Base-by-base conservation (phyloP, 2,329 filamentous ascomycete species). In the Xylogone sp. region DNA sequence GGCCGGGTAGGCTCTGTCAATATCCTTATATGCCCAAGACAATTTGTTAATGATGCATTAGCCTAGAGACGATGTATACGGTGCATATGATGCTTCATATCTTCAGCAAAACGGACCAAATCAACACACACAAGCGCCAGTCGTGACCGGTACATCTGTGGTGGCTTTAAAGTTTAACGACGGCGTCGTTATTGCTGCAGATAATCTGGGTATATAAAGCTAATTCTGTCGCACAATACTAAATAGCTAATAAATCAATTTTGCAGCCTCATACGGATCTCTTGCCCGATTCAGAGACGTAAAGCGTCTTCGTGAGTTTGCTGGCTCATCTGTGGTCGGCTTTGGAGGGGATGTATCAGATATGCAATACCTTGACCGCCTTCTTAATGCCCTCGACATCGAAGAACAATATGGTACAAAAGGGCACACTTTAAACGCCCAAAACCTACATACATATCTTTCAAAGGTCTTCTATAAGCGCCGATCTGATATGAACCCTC, bases 41-140 rank as follows among this genome's bases (percentile, higher is more conserved):
- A 58, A 44, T 54, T 59, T 56, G 63, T 71, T 75, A 69, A 75
- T 65, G 44, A 45, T 52, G 50, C 44, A 49, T 56, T 65, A 99
- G 94, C 94, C 94, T 68, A 87, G 94, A 81, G 90, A 99, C 74
- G 94, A 99, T 72, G 80, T 97, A 67, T 99, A 97, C 75, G 94
- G 94, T 64, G 79, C 87, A 65, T 99, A 99, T 74, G 90, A 97
- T 74, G 76, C 79, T 67, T 89, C 91, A 53, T 92, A 93, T 71
- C 86, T 97, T 68, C 83, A 89, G 63, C 77, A 73, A 62, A 79
- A 77, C 51, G 79, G 77, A 49, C 90, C 92, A 53, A 91, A 83
- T 68, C 83, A 91, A 66, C 90, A 95, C 73, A 97, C 94, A 50
- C 91, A 96, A 74, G 85, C 84, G 27, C 94, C 94, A 65, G 87